Evolutionary conservation across 1,284 basidiomycete genomes (phyloP).

Genomic region (Melampsora americana): DNA sequence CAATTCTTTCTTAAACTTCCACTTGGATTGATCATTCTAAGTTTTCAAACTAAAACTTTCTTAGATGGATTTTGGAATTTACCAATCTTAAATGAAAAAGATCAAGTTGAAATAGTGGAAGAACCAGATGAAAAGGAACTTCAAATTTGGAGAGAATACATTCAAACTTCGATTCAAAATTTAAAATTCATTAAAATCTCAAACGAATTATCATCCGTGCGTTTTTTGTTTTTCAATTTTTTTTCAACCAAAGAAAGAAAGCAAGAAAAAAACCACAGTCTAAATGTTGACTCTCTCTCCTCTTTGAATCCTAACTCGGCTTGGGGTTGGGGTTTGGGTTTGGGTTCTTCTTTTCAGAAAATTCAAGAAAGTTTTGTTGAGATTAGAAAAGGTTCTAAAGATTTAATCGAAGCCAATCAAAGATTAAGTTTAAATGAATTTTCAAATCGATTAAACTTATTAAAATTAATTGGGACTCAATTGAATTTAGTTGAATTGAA

Average conservation of each 20-base stretch:
- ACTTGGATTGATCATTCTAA: constrained; percentile 5
- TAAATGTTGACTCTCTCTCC: no score
- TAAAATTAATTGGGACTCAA: constrained; percentile 16
- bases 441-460: constrained; percentile 17
- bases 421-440: constrained; percentile 37
- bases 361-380: constrained; percentile 40
- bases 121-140: constrained; percentile 25
- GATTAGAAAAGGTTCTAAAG: constrained; percentile 9
- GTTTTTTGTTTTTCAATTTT: constrained; percentile 23
- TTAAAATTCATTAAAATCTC: constrained; percentile 14
- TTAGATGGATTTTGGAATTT: constrained; percentile 36
- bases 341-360: constrained; percentile 9
- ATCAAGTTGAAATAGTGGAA: not conserved
- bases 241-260: not conserved
- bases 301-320: no score
- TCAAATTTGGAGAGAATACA: constrained; percentile 21
- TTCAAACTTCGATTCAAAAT: constrained; percentile 19
- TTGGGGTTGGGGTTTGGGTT: no score
- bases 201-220: constrained; percentile 26
- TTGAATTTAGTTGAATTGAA: constrained; percentile 13
- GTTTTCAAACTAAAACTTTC: constrained; percentile 23
- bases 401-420: constrained; percentile 28
- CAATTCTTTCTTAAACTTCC: constrained; percentile 31
- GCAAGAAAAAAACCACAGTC: no score
- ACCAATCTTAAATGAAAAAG: constrained; percentile 12